Evolutionary conservation across 2,329 filamentous ascomycete genomes (phyloP).

Genomic region (Alternaria ethzedia): DNA sequence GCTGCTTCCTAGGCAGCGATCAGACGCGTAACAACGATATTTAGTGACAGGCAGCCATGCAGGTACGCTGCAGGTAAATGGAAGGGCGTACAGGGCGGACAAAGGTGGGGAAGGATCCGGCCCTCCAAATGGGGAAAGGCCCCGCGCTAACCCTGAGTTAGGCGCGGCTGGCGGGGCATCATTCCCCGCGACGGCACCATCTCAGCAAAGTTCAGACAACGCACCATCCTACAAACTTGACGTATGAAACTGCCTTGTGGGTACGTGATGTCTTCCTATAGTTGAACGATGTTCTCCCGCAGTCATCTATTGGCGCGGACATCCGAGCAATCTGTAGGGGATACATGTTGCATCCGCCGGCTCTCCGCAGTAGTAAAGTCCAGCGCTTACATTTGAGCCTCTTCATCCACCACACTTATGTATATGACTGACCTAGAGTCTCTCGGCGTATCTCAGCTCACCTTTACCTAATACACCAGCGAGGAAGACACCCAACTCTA

Average conservation of each 20-base stretch:
- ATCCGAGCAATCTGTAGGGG: background rate
- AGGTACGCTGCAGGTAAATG: background rate
- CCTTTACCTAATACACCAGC: background rate
- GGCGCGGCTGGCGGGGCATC: slow-evolving; percentile 10
- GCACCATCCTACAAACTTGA: background rate
- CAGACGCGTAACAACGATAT: background rate
- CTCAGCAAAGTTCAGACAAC: background rate
- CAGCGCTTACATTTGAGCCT: slow-evolving; percentile 3
- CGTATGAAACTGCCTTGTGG: background rate
- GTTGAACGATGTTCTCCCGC: background rate
- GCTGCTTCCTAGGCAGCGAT: slow-evolving; percentile 9
- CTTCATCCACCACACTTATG: background rate
- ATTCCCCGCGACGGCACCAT: background rate
- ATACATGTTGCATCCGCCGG: slow-evolving; percentile 13
- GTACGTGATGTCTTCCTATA: background rate
- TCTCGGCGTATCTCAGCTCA: background rate
- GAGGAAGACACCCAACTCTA: background rate
- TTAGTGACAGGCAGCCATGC: background rate
- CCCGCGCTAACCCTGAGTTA: slow-evolving; percentile 18
- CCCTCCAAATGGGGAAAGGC: background rate
- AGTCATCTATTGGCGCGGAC: background rate
- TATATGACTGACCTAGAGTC: background rate
- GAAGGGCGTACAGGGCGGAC: background rate
- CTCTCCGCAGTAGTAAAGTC: slow-evolving; percentile 32
- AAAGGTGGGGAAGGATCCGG: background rate